Percentiles rank a stretch among this genome's conserved stretches.
Evolutionary conservation across 2,329 filamentous ascomycete species (phyloP).

Genomic region (Periconia macrospinosa): DNA sequence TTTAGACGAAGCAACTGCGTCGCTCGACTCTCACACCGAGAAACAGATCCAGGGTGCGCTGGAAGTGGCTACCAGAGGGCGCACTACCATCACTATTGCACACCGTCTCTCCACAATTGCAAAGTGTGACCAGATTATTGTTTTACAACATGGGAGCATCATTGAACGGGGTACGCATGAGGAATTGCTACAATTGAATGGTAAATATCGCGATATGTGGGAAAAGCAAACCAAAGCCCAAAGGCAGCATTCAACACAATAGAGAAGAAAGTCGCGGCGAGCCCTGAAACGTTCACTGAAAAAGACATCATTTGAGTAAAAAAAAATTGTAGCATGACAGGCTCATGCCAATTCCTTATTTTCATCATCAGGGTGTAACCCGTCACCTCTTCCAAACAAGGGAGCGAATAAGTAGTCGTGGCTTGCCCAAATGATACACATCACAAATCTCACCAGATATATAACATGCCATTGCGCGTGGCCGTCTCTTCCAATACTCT

Average conservation of each 20-base stretch:
- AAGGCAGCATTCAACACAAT: too few species aligned
- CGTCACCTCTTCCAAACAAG: constrained; percentile 10
- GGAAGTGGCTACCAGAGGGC: constrained; percentile 4
- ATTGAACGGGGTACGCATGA: constrained; percentile 16
- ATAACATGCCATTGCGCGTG: constrained; percentile 1
- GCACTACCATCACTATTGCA: constrained; percentile 17
- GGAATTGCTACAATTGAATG: constrained; percentile 7
- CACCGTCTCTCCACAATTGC: constrained; percentile 16
- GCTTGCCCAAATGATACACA: constrained; percentile 6
- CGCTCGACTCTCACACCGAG: constrained; percentile 55
- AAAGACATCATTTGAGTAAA: too few species aligned
- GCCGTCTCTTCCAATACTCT: constrained; percentile 3
- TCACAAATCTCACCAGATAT: background rate
- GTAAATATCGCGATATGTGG: constrained; percentile 18
- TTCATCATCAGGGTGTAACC: too few species aligned
- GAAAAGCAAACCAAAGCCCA: constrained; percentile 20
- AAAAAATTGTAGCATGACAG: too few species aligned
- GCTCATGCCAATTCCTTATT: too few species aligned
- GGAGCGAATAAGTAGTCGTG: constrained; percentile 9
- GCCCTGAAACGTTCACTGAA: too few species aligned
- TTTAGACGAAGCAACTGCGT: constrained; percentile 70
- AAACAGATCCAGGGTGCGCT: constrained; percentile 58
- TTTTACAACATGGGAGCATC: constrained; percentile 15
- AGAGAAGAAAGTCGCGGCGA: too few species aligned
- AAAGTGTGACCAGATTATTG: constrained; percentile 13